Conservation (phyloP, 768 basidiomycete genomes). For the Hortiboletus flavorubellus region DNA sequence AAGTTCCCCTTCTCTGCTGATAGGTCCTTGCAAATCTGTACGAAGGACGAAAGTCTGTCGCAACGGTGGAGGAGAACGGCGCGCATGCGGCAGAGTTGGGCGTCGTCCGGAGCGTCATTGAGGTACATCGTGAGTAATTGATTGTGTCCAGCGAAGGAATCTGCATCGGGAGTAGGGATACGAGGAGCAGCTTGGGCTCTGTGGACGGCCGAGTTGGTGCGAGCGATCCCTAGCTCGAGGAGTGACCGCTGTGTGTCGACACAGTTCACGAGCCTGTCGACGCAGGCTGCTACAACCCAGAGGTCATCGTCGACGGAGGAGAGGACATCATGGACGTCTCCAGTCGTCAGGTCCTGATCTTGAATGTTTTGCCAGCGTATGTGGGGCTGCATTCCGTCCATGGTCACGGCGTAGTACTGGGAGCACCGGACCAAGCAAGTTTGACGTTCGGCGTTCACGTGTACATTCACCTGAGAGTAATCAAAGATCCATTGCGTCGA, state of each 20-base stretch:
- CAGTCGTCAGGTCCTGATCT: constrained; percentile 56
- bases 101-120: constrained; percentile 52
- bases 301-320: constrained; percentile 57
- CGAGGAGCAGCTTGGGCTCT: constrained; percentile 42
- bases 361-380: constrained; percentile 54
- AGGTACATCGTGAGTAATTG: constrained; percentile 51
- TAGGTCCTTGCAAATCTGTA: constrained; percentile 50
- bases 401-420: constrained; percentile 11
- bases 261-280: constrained; percentile 63
- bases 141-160: constrained; percentile 15
- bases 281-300: constrained; percentile 75
- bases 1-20: constrained; percentile 26
- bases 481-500: background rate
- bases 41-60: constrained; percentile 71
- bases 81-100: constrained; percentile 63
- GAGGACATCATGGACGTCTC: constrained; percentile 47
- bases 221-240: constrained; percentile 59
- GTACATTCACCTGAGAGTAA: background rate
- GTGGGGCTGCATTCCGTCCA: constrained; percentile 40
- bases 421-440: too few species aligned
- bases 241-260: constrained; percentile 52
- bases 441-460: background rate
- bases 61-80: constrained; percentile 62
- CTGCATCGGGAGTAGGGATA: constrained; percentile 17
- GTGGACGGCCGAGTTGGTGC: constrained; percentile 49